Evolutionary conservation across 2,329 filamentous ascomycete genomes (phyloP).

Genomic region (Colletotrichum higginsianum): DNA sequence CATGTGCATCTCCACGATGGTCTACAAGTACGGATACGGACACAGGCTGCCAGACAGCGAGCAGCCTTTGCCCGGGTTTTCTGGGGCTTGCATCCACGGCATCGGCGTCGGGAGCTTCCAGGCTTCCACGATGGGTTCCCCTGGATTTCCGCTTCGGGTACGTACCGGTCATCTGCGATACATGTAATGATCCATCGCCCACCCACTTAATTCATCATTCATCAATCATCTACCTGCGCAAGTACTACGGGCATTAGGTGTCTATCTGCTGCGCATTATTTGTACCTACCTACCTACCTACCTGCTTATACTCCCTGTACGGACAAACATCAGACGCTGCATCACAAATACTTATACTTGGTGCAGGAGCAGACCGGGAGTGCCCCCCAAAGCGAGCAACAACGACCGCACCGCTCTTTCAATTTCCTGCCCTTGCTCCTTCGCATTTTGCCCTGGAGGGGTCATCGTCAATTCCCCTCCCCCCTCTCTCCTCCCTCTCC

Average conservation of each 20-base stretch:
- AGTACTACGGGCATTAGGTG: not conserved
- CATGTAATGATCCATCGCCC: too few relatives aligned
- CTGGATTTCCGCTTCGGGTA: constrained; percentile 27
- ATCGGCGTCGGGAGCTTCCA: not conserved
- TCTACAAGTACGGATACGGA: too few relatives aligned
- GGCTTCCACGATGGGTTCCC: constrained; percentile 28
- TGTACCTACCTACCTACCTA: too few relatives aligned
- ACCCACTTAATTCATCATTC: too few relatives aligned
- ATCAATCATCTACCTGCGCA: not conserved
- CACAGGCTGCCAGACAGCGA: too few relatives aligned
- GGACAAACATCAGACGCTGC: too few relatives aligned
- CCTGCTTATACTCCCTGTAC: too few relatives aligned
- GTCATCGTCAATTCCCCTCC: constrained; percentile 2
- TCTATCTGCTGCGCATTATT: too few relatives aligned
- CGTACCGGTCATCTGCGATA: too few relatives aligned
- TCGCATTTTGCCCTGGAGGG: not conserved
- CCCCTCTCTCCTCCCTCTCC: not conserved
- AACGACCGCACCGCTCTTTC: constrained; percentile 10
- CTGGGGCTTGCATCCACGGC: not conserved
- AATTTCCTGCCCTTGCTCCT: constrained; percentile 6
- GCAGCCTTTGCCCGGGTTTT: too few relatives aligned
- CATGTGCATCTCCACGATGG: too few relatives aligned
- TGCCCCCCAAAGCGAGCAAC: not conserved
- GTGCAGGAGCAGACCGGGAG: constrained; percentile 1
- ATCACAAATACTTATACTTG: too few relatives aligned